Evolutionary conservation across 2,329 filamentous ascomycete genomes (phyloP).

Genomic region (Zymoseptoria ardabiliae): DNA sequence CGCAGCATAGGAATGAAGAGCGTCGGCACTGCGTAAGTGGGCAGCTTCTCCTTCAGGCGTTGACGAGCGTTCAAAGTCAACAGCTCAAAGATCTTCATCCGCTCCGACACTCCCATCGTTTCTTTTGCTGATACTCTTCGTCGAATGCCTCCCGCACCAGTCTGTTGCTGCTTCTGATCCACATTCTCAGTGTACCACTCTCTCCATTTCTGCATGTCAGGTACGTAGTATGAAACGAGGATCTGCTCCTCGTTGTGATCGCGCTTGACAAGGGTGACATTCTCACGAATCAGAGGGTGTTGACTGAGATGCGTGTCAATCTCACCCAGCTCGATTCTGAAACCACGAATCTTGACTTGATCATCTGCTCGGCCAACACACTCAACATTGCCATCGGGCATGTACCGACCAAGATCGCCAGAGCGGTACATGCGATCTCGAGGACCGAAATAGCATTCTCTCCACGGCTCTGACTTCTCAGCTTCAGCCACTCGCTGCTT

Average conservation of each 20-base stretch:
- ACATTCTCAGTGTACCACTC: constrained; percentile 52
- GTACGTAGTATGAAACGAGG: constrained; percentile 84
- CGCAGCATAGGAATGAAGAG: constrained; percentile 65
- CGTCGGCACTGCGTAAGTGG: constrained; percentile 67
- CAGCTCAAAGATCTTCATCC: constrained; percentile 53
- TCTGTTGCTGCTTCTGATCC: constrained; percentile 17
- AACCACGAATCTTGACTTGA: constrained; percentile 93
- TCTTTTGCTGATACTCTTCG: constrained; percentile 25
- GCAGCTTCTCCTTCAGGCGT: constrained; percentile 63
- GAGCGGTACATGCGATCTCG: constrained; percentile 81
- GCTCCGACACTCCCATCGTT: constrained; percentile 25
- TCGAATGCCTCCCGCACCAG: constrained; percentile 9
- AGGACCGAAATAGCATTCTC: constrained; percentile 69
- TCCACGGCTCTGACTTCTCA: constrained; percentile 61
- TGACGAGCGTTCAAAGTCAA: constrained; percentile 56
- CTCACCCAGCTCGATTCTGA: constrained; percentile 88
- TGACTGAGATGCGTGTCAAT: constrained; percentile 78
- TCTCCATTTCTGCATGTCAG: constrained; percentile 67
- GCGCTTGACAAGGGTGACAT: constrained; percentile 75
- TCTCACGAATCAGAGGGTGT: constrained; percentile 71
- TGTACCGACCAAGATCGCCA: constrained; percentile 76
- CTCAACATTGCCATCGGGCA: constrained; percentile 63
- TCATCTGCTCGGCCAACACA: constrained; percentile 75
- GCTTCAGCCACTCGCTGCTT: constrained; percentile 43
- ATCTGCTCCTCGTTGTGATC: constrained; percentile 79